Evolutionary conservation across 129 eudicot genomes (phyloP).

Genomic region (Saposhnikovia divaricata): DNA sequence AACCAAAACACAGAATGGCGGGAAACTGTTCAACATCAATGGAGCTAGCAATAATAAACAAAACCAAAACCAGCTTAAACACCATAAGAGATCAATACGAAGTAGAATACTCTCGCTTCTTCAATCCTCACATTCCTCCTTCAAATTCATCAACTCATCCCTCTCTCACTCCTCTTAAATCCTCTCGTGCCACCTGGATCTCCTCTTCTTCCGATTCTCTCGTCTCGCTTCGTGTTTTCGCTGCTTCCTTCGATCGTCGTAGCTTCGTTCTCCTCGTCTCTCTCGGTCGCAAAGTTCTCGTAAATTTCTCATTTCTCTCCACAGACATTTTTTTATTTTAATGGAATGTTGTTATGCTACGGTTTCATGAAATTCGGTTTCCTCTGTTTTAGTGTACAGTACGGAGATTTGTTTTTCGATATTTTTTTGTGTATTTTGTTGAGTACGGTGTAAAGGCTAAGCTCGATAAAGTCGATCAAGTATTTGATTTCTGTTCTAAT

Average conservation of each 20-base stretch:
- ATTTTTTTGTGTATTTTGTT: not conserved
- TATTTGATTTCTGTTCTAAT: too few relatives aligned
- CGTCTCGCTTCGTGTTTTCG: slow-evolving; percentile 31
- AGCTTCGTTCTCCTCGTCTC: slow-evolving; percentile 39
- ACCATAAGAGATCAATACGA: slow-evolving; percentile 38
- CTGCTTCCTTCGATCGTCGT: slow-evolving; percentile 11
- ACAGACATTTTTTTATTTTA: too few relatives aligned
- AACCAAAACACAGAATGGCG: slow-evolving; percentile 2
- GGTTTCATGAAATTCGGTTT: not conserved
- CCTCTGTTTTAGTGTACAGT: not conserved
- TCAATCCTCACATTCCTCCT: slow-evolving; percentile 32
- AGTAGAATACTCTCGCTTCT: slow-evolving; percentile 60
- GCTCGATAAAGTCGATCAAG: too few relatives aligned
- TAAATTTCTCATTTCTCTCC: slow-evolving; percentile 16
- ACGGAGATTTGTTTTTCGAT: not conserved
- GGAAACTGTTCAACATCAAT: not conserved
- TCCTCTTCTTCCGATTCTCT: slow-evolving; percentile 31
- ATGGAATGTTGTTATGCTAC: not conserved
- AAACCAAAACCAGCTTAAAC: not conserved
- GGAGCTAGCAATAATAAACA: not conserved
- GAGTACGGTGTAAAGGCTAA: not conserved
- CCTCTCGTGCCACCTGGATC: slow-evolving; percentile 32
- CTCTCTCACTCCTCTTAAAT: slow-evolving; percentile 19
- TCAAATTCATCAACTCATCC: slow-evolving; percentile 21
- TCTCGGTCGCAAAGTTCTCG: slow-evolving; percentile 32